A percentile compares a stretch with the other conserved stretches of the same genome.
Evolutionary conservation across 257 asterid species (phyloP).

Genomic region (Lycium barbarum): DNA sequence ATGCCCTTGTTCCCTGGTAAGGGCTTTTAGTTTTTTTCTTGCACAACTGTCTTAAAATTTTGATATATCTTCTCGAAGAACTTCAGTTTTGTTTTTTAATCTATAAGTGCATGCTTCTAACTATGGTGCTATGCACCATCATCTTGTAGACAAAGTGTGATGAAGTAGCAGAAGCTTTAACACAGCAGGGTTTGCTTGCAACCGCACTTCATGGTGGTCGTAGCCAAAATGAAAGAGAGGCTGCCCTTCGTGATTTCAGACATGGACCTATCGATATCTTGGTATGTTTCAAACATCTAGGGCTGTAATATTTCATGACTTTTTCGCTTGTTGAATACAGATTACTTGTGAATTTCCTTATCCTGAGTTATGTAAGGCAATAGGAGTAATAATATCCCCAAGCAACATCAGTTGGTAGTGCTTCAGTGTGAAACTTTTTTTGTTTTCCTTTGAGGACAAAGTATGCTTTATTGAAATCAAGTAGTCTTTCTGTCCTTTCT

Average conservation of each 20-base stretch:
- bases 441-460: background rate
- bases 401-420: conserved; percentile 26
- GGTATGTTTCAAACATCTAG: conserved; percentile 46
- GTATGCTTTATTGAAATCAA: conserved; percentile 7
- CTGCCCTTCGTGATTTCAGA: conserved; percentile 82
- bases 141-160: conserved; percentile 80
- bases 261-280: conserved; percentile 74
- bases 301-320: conserved; percentile 12
- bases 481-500: background rate
- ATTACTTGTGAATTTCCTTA: background rate
- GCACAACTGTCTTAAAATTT: background rate
- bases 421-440: background rate
- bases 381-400: conserved; percentile 23
- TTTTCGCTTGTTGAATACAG: background rate
- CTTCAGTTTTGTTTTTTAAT: background rate
- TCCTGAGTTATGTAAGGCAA: conserved; percentile 6
- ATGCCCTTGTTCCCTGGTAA: conserved; percentile 4
- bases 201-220: conserved; percentile 95
- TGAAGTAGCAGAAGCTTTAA: conserved; percentile 91
- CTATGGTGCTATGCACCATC: conserved; percentile 36
- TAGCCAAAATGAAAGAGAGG: conserved; percentile 86
- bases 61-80: background rate
- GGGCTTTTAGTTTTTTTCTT: conserved; percentile 11
- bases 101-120: conserved; percentile 17
- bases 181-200: conserved; percentile 75